Base-by-base conservation (phyloP, 2,329 filamentous ascomycete species). In the Colletotrichum gloeosporioides region DNA sequence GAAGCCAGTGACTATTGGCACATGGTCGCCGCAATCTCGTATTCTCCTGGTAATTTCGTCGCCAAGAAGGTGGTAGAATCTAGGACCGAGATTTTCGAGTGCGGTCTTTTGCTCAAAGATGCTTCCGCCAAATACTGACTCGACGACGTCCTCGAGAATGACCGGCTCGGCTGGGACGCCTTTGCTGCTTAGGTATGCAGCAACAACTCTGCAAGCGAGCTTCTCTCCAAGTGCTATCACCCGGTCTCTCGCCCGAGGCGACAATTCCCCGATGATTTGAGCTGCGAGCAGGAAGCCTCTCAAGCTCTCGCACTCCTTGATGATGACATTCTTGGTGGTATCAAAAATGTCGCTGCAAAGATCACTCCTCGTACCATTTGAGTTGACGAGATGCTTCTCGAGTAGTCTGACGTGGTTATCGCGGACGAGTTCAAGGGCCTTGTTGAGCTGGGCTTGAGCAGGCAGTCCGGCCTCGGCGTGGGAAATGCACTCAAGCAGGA, bases 221-320 rank as follows among this genome's bases (percentile, higher is more conserved):
- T 98, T 99, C 89, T 99, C 97, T 69, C 97, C 97, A 80, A 96
- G 95, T 83, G 96, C 98, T 75, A 99, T 93, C 77, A 99, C 95
- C 80, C 96, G 94, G 82, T 96, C 95, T 83, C 95, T 95, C 75
- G 93, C 93, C 80, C 94, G 90, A 6, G 93, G 91, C 82, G 95
- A 95, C 81, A 96, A 93, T 84, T 96, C 94, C 36, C 93, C 87
- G 81, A 93, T 91, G 85, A 93, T 93, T 83, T 91, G 92, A 13
- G 91, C 90, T 3, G 91, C 92, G 39, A 89, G 85, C 71, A 93
- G 88, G 80, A 93, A 96, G 85, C 95, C 95, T 78, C 93, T 88
- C 77, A 99, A 91, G 82, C 93, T 92, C 79, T 93, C 90, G 82
- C 96, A 98, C 85, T 99, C 96, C 49, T 89, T 90, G 71, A 87